Percentiles rank a stretch among this genome's conserved stretches.
phyloP scores from a whole-genome alignment of 495 filamentous ascomycete genomes.

The Penicillium fimorum region DNA sequence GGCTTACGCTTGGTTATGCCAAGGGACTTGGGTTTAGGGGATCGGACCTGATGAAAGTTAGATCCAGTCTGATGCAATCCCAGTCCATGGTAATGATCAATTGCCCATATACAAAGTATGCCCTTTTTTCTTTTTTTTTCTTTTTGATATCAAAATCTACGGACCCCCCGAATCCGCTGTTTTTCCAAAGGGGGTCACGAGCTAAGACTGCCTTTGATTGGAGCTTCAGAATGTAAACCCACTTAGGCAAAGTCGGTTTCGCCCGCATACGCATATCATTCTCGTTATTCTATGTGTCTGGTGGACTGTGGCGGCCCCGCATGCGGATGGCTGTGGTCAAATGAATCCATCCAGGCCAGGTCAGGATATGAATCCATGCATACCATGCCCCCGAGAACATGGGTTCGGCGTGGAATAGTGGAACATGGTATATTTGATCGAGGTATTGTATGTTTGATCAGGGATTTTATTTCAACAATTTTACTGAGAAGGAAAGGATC shows the following conservation, averaged over 20 bases:
- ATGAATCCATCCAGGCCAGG: slow-evolving; percentile 3
- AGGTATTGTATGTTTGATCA: neutral
- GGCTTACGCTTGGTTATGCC: slow-evolving; percentile 3
- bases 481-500: too few relatives aligned
- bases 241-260: slow-evolving; percentile 8
- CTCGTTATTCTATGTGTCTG: slow-evolving; percentile 14
- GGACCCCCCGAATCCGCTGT: neutral
- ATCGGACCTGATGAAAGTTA: neutral
- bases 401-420: slow-evolving; percentile 3
- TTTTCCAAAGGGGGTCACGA: neutral
- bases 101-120: neutral
- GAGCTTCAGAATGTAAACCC: neutral
- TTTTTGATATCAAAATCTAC: neutral
- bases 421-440: neutral
- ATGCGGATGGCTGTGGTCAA: slow-evolving; percentile 21
- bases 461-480: too few relatives aligned
- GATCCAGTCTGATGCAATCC: neutral
- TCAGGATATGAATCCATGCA: slow-evolving; percentile 15
- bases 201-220: neutral
- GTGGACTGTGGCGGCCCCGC: slow-evolving; percentile 23
- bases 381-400: slow-evolving; percentile 21
- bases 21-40: neutral
- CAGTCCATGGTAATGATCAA: neutral
- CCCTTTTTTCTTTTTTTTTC: neutral
- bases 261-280: slow-evolving; percentile 20